Evolutionary conservation across 192 early-diverging fungal species (phyloP).

Genomic region (Linnemannia schmuckeri): DNA sequence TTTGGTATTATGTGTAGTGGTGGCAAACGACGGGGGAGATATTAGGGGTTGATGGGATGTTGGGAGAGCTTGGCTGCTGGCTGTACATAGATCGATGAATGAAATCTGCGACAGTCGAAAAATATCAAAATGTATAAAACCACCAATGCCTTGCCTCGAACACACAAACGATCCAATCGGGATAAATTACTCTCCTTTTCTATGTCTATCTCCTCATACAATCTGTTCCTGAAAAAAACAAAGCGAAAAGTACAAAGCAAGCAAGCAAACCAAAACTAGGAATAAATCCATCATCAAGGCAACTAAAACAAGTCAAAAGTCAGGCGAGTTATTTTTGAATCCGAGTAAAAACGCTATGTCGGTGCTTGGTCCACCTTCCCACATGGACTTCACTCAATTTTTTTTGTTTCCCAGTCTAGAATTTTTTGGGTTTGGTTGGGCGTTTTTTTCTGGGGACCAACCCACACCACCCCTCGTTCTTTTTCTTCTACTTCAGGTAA

Average conservation of each 20-base stretch:
- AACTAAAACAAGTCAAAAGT: no score
- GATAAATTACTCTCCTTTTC: background rate
- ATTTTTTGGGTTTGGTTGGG: background rate
- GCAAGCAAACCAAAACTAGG: no score
- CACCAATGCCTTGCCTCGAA: no score
- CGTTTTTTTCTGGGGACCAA: background rate
- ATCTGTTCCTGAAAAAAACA: background rate
- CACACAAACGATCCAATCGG: background rate
- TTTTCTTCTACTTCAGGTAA: background rate
- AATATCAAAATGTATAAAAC: no score
- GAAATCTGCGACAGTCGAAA: no score
- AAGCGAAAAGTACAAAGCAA: background rate
- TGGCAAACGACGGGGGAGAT: background rate
- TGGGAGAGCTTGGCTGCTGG: no score
- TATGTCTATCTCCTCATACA: background rate
- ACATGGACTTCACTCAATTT: background rate
- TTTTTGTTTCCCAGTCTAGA: background rate
- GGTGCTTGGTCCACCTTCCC: constrained; percentile 1
- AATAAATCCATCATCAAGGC: no score
- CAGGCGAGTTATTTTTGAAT: background rate
- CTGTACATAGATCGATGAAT: no score
- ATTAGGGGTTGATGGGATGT: background rate
- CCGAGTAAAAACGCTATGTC: background rate
- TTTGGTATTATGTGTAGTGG: background rate
- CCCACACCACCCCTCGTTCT: background rate